Evolutionary conservation across 1,139 yeast species (phyloP), one percentile per base, ranked within the genome.

Genomic region (Protomyces macrosporus): DNA sequence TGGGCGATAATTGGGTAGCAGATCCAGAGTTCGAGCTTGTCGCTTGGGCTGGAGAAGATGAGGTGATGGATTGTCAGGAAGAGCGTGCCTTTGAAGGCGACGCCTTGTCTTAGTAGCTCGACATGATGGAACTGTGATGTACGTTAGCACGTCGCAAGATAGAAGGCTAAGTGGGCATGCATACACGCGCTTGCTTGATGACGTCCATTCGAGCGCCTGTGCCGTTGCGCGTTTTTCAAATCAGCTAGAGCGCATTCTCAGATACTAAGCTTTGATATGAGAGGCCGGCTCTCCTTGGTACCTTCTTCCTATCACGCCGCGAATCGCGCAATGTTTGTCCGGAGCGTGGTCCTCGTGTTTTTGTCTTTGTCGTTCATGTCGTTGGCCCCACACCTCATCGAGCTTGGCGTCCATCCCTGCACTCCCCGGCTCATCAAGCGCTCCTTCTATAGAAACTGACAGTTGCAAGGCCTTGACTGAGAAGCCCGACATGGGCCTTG

Each of bases 61-160:
- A 93, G 78, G 76, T 93, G 98, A 74, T 87, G 91, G 0, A 91
- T 84, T 0, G 96, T 88, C 64, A 93, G 76, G 68, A 88, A 88
- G 50, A 93, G 77, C 4, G 86, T 82, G 1, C 98, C 98, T 6
- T 75, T 75, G 39, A 82, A 77, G 53, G 83, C 78, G 63, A 78
- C 78, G 14, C 97, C 97, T 65, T 88, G 80, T 67, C 90, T 82
- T 69, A 84, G 83, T 63, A 90, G 78, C 30, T 83, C 78, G 63
- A 90, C 93, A 71, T 84, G 81, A 60, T 84, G 84, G 48, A 88
- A 89, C 72, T 83, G 23, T 23, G 23, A 23, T 23, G 23, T 65
- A 36, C 14, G 42, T 53, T n/a, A 64, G 63, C 37, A 42, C 6
- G 16, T n/a, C n/a, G 14, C 14, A 1, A 10, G 45, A 9, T 10